Conservation (phyloP, 1,284 basidiomycete genomes). For the Moesziomyces globuligerus region DNA sequence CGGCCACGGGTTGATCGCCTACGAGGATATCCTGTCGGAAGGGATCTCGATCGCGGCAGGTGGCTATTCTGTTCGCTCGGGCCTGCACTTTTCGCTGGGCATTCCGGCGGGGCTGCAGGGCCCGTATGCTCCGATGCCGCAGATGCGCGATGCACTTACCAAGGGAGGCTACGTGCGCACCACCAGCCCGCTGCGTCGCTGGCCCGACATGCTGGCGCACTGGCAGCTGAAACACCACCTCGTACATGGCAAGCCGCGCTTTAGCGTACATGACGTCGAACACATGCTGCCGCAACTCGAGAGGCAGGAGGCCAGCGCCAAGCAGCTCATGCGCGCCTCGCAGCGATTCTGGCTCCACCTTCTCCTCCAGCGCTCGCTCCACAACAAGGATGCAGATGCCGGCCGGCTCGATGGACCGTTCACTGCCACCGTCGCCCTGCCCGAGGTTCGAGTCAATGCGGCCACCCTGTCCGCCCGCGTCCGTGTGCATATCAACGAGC, state of each 20-base stretch:
- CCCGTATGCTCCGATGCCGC: not conserved
- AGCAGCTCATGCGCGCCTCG: conserved; percentile 31
- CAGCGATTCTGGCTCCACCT: conserved; percentile 46
- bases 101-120: conserved; percentile 70
- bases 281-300: conserved; percentile 39
- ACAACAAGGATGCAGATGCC: not conserved
- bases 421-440: conserved; percentile 27
- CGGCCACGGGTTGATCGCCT: conserved; percentile 19
- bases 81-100: conserved; percentile 78
- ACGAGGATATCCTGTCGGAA: conserved; percentile 18
- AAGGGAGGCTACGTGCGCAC: conserved; percentile 75
- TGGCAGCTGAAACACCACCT: conserved; percentile 92
- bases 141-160: conserved; percentile 18
- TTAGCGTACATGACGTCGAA: conserved; percentile 6
- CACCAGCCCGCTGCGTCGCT: conserved; percentile 89
- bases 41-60: conserved; percentile 19
- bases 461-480: conserved; percentile 27
- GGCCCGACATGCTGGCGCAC: conserved; percentile 83
- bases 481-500: conserved; percentile 32
- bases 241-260: conserved; percentile 10
- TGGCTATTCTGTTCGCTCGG: conserved; percentile 67
- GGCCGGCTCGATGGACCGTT: conserved; percentile 12
- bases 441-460: conserved; percentile 36
- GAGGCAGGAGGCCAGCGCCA: conserved; percentile 41
- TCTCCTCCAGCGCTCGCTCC: conserved; percentile 23